Conservation (phyloP, 208 protist genomes). For the Crithidia sp. region DNA sequence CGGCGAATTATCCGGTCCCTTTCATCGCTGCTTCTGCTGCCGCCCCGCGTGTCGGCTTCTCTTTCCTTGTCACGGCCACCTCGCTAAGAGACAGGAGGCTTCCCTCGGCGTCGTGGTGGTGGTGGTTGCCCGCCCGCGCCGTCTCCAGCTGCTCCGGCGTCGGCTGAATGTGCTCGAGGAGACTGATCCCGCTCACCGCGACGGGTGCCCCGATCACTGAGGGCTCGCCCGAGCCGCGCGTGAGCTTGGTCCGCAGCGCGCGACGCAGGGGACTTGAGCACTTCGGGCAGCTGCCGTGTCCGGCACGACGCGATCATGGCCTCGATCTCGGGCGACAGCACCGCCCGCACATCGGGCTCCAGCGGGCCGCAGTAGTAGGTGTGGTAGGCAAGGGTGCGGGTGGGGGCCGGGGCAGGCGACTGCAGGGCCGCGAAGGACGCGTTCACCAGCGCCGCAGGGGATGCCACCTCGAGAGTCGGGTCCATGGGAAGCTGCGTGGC, state of each 20-base stretch:
- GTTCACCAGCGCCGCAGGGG: slow-evolving; percentile 23
- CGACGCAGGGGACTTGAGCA: background rate
- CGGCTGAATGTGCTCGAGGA: slow-evolving; percentile 6
- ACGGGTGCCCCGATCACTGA: background rate
- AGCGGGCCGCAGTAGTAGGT: slow-evolving; percentile 68
- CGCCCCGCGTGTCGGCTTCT: no score
- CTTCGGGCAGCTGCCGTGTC: slow-evolving; percentile 15
- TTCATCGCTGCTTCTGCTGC: no score
- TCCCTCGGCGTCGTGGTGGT: background rate
- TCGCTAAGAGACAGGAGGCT: no score
- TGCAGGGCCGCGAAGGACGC: slow-evolving; percentile 7
- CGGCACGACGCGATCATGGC: slow-evolving; percentile 36
- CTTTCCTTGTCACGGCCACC: no score
- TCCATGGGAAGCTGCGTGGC: background rate
- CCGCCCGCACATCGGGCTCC: slow-evolving; percentile 53
- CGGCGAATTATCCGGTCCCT: no score
- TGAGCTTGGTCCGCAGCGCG: background rate
- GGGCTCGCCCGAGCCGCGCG: background rate
- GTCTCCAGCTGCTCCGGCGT: no score
- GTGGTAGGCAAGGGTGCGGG: slow-evolving; percentile 22
- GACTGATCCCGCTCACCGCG: slow-evolving; percentile 5
- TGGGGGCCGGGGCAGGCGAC: background rate
- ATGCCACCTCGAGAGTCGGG: background rate
- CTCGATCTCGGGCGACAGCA: slow-evolving; percentile 55
- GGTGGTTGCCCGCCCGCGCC: background rate